phyloP scores from a whole-genome alignment of 805 yeast genomes.

The Nakazawaea ambrosiae region DNA sequence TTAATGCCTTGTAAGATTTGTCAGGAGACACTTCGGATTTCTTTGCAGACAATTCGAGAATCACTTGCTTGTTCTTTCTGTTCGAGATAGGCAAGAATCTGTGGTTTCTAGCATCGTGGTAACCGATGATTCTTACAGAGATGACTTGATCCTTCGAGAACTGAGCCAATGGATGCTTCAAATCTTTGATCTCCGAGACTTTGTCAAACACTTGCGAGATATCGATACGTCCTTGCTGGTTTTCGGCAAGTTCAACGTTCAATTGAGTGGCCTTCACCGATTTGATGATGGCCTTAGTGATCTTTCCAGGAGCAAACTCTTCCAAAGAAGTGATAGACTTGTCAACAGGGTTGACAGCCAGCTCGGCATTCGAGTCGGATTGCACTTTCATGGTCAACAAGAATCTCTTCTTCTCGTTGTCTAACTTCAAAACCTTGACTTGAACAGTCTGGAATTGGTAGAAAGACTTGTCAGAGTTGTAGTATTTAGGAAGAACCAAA shows the following conservation, averaged over 20 bases:
- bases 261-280: conserved; percentile 67
- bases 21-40: conserved; percentile 29
- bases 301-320: conserved; percentile 54
- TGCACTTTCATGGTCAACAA: conserved; percentile 50
- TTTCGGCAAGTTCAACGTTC: conserved; percentile 69
- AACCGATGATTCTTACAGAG: conserved; percentile 67
- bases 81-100: conserved; percentile 61
- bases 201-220: conserved; percentile 59
- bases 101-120: conserved; percentile 63
- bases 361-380: conserved; percentile 17
- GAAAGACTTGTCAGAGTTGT: conserved; percentile 45
- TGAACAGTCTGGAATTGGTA: conserved; percentile 63
- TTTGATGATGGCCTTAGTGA: conserved; percentile 53
- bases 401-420: conserved; percentile 65
- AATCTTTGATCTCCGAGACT: conserved; percentile 47
- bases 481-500: conserved; percentile 68
- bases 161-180: conserved; percentile 47
- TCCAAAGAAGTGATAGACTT: conserved; percentile 33
- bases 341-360: conserved; percentile 57
- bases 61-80: conserved; percentile 43
- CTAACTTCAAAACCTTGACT: conserved; percentile 59
- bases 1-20: conserved; percentile 19
- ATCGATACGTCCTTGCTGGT: conserved; percentile 74
- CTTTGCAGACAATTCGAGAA: conserved; percentile 60
- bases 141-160: conserved; percentile 54